A percentile compares a stretch with the other conserved stretches of the same genome.
Evolutionary conservation across 2,329 filamentous ascomycete genomes (phyloP).

Genomic region (Colletotrichum sp.): DNA sequence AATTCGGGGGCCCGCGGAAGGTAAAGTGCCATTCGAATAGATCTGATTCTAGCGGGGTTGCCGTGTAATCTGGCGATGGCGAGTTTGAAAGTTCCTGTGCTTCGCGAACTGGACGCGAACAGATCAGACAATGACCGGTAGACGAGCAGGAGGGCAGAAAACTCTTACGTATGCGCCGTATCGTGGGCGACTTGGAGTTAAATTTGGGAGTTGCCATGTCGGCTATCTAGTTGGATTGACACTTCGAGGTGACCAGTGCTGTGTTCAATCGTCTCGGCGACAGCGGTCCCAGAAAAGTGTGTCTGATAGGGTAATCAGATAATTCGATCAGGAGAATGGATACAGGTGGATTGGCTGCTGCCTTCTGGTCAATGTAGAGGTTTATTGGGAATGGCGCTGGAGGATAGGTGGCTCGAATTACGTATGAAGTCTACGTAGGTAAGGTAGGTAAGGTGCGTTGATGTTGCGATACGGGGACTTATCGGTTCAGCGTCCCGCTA

Average conservation of each 20-base stretch:
- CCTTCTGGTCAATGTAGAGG: background rate
- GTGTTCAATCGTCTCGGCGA: background rate
- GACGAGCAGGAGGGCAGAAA: background rate
- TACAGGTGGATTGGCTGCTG: background rate
- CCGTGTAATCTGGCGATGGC: constrained; percentile 85
- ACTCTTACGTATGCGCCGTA: constrained; percentile 78
- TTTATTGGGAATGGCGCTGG: background rate
- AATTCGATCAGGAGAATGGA: background rate
- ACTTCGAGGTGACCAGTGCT: background rate
- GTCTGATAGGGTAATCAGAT: background rate
- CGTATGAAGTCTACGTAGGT: background rate
- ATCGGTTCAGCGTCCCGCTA: background rate
- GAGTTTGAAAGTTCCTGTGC: constrained; percentile 82
- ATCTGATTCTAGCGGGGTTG: constrained; percentile 83
- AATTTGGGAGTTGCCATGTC: constrained; percentile 53
- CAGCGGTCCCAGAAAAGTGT: background rate
- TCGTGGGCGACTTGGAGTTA: constrained; percentile 82
- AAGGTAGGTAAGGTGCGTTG: background rate
- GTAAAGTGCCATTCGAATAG: constrained; percentile 99
- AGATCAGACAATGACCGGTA: background rate
- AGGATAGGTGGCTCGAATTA: background rate
- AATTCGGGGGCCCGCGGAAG: constrained; percentile 83
- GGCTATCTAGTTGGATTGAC: background rate
- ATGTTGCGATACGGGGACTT: background rate
- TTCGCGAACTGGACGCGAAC: constrained; percentile 74